Base-by-base conservation (phyloP, 495 filamentous ascomycete genomes). In the Lasiosphaeria hispida region DNA sequence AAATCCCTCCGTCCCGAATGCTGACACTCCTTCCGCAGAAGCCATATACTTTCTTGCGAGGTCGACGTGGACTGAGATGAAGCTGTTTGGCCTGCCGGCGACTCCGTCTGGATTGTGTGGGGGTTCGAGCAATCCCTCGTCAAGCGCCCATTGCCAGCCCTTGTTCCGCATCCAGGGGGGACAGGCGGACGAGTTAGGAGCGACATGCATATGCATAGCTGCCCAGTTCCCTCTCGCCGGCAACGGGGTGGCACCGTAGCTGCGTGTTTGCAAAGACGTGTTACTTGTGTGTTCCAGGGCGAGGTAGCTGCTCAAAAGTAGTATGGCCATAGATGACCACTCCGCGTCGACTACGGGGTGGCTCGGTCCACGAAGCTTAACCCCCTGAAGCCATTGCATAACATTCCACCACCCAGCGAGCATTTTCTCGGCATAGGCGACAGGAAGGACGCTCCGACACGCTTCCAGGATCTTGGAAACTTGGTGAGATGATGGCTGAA, bases 291-390 rank as follows among this genome's bases (percentile, higher is more conserved):
- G 60, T 3, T 71, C 71, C 7, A 80, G 56, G 36, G 67, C 72
- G n/a, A 80, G 61, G 53, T 73, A 77, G 44, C 74, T 69, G 11
- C 79, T 63, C 60, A 95, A 85, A 2, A 96, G 63, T 4, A 87
- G 80, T 45, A 94, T 77, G 5, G 90, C 83, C 48, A 90, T 73
- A 4, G 88, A 86, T 8, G 86, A 89, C 91, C 90, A 96, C 64
- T 97, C 92, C 3, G 74, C 45, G 54, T 92, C 82, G 34, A 70
- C 74, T 17, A 76, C 36, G 7, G 47, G 34, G 11, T 52, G 41
- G 0, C 48, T 33, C 3, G 64, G 44, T 3, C 47, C 72, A n/a
- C 74, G 67, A 7, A 70, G 69, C 9, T 80, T 77, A 44, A 77
- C 75, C 33, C 69, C 65, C 37, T 77, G 75, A 35, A 90, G 79